Evolutionary conservation across 345 rosid genomes (phyloP), one percentile per base, ranked within the genome.

Genomic region (Arabidopsis thaliana): DNA sequence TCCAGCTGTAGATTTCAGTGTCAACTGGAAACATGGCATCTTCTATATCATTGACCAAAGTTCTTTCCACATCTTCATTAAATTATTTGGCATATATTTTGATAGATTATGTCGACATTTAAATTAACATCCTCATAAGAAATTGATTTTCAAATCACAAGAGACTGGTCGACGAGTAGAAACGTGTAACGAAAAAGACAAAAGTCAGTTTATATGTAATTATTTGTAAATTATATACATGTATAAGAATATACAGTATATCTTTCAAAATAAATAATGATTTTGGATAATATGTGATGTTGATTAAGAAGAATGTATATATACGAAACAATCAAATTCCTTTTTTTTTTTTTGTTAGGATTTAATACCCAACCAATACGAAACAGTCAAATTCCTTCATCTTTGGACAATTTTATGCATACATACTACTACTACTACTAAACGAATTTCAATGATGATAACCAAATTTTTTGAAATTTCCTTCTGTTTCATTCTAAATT

Each of bases 11-110:
- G 74, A 67, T 72, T 72, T 72, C 22, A 30, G 69, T 51, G 78
- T 78, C 78, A 78, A 78, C 80, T 44, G 16, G 53, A 78, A 67
- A 78, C 73, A 78, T 66, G 78, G 78, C 81, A 72, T 72, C 81
- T 72, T 78, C 81, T 78, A 72, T 58, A 58, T 59, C 74, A 62
- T 78, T 78, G 81, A 78, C 78, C 74, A 78, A 78, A 72, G 70
- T 78, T 78, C 78, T 72, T 67, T 59, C 74, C 74, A 78, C 77
- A 78, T 57, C 81, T 59, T 66, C 67, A 32, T 59, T 72, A 6
- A 49, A 23, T 23, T 9, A 23, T 20, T 64, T 61, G 44, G 6
- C 12, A 23, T 38, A 14, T 72, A 51, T n/a, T 59, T 65, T 65
- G 38, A 71, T 41, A 28, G 49, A 77, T 22, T 38, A 32, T 57